These are phyloP conservation scores for Penicillium sp. DNA, from an alignment of 2,329 filamentous ascomycete species.

Conservation along the genomic window DNA sequence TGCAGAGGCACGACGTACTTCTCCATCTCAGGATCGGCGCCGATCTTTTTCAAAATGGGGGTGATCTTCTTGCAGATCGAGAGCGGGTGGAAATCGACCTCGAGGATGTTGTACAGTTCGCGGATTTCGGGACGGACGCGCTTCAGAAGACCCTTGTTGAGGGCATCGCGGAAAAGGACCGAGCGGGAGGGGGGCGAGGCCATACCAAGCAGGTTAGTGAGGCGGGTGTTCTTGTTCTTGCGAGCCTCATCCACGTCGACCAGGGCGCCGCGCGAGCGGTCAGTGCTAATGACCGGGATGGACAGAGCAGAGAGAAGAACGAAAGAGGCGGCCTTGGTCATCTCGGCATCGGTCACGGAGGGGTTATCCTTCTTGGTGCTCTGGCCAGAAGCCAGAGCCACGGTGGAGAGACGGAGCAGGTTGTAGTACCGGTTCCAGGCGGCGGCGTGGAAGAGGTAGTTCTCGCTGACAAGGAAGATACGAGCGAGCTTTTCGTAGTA, in stretches of 20 bases:
- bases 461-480: conserved; percentile 98
- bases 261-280: conserved; percentile 87
- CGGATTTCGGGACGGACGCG: conserved; percentile 91
- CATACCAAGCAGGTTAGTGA: conserved; percentile 96
- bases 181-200: conserved; percentile 78
- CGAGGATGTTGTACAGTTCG: conserved; percentile 95
- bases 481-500: conserved; percentile 99
- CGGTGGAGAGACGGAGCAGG: conserved; percentile 83
- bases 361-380: conserved; percentile 94
- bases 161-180: conserved; percentile 88
- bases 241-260: conserved; percentile 94
- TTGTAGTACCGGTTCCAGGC: conserved; percentile 98
- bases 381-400: conserved; percentile 74
- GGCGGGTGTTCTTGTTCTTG: conserved; percentile 97
- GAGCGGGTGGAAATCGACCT: conserved; percentile 97
- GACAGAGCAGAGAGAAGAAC: conserved; percentile 90
- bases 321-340: conserved; percentile 91
- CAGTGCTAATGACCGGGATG: conserved; percentile 99
- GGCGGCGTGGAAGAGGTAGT: conserved; percentile 98
- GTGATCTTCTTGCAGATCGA: conserved; percentile 99
- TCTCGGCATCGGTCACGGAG: conserved; percentile 77
- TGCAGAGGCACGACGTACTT: conserved; percentile 94
- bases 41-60: conserved; percentile 89
- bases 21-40: conserved; percentile 89
- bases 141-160: conserved; percentile 90